Evolutionary conservation across 139 green algal species (phyloP), one percentile per base, ranked within the genome.

Genomic region (Auxenochlorella pyrenoidosa): DNA sequence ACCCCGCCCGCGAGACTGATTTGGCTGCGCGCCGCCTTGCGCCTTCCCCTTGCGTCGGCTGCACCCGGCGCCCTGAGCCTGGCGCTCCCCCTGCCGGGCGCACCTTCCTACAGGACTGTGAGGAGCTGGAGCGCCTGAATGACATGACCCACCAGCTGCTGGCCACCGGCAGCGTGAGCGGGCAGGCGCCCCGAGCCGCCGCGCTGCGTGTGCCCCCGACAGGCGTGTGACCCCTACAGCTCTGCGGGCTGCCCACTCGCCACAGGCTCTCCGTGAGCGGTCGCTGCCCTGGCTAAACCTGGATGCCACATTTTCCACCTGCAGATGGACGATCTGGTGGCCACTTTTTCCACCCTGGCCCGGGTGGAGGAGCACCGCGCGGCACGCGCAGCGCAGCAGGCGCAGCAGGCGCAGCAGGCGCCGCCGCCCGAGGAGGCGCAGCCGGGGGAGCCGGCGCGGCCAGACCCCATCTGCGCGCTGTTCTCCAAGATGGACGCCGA

Each of bases 301-400:
- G 54, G 12, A 4, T 2, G 12, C 54, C 54, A 22, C 54, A 22
- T 24, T 63, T 24, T 8, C 54, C 16, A 24, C 54, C 5, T 41
- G 40, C 63, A 85, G 80, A 71, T 85, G 59, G 60, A 85, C 21
- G 80, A 85, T 40, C 30, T 85, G 60, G 80, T 76, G 26, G 80
- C 80, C 1, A 85, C 80, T 15, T 85, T 85, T 40, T 36, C 41
- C 10, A 75, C 80, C 1, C 80, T 86, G 65, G 82, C 82, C 0
- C 43, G 66, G 34, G 65, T 79, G 66, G 82, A 86, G 44, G 66
- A 79, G 66, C n/a, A 47, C 66, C 82, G 83, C 0, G 28, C 16
- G 1, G 51, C 70, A 22, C 51, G 83, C 0, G 68, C 10, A 0
- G 60, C 80, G 22, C 19, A 43, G 63, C 30, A 41, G 40, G 63